These are phyloP conservation scores for Aureobasidium lini DNA, from an alignment of 2,329 filamentous ascomycete species.

Conservation along the genomic window DNA sequence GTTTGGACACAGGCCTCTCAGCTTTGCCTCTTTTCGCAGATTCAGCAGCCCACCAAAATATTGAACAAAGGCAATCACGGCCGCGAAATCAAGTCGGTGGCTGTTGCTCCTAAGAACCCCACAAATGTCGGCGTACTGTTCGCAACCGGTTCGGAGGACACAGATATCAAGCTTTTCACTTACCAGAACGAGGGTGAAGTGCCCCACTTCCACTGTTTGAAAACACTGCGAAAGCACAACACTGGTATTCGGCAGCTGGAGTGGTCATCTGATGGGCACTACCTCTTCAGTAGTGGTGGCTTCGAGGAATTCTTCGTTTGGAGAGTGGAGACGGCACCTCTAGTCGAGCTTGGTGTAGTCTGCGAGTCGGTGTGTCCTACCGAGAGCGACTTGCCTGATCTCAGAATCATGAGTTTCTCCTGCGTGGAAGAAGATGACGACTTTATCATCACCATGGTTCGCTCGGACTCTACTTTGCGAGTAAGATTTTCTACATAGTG, in stretches of 20 bases:
- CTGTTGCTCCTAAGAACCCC: conserved; percentile 32
- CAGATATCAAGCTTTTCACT: conserved; percentile 63
- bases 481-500: conserved; percentile 25
- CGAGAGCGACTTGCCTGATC: conserved; percentile 51
- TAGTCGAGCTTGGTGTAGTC: conserved; percentile 45
- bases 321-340: conserved; percentile 53
- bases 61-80: conserved; percentile 63
- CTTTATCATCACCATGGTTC: conserved; percentile 59
- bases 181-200: background rate
- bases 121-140: conserved; percentile 34
- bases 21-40: conserved; percentile 13
- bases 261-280: conserved; percentile 60
- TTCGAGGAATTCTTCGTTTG: conserved; percentile 87
- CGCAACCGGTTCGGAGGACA: conserved; percentile 65
- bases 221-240: conserved; percentile 67
- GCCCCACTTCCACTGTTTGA: conserved; percentile 42
- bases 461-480: conserved; percentile 77
- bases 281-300: conserved; percentile 79
- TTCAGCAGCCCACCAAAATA: conserved; percentile 6
- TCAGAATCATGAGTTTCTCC: conserved; percentile 77
- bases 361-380: conserved; percentile 45
- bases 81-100: conserved; percentile 67
- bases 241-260: conserved; percentile 74
- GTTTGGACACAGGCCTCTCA: conserved; percentile 64
- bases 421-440: conserved; percentile 28